Percentiles rank a stretch among this genome's conserved stretches.
phyloP scores from a whole-genome alignment of 164 flowering plant genomes.

The Protea cynaroides region DNA sequence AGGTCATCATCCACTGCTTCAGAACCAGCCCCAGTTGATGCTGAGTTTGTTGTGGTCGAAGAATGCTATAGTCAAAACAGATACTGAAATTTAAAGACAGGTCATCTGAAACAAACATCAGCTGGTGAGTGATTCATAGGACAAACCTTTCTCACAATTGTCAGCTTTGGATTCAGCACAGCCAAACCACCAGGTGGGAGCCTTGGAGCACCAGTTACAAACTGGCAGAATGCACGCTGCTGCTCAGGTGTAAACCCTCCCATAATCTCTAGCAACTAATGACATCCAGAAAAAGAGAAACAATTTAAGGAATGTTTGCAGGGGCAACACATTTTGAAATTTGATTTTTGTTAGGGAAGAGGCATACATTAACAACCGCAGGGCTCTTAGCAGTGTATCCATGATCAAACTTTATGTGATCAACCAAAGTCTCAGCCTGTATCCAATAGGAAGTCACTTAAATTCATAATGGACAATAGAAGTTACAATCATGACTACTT shows the following conservation, averaged over 20 bases:
- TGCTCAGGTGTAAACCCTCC: conserved; percentile 91
- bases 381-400: conserved; percentile 98
- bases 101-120: not conserved
- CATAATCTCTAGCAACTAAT: conserved; percentile 92
- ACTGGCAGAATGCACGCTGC: conserved; percentile 96
- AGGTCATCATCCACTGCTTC: conserved; percentile 92
- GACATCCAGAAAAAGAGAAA: conserved; percentile 13
- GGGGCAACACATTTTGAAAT: not conserved
- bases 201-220: conserved; percentile 98
- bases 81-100: not conserved
- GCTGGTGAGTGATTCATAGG: too few relatives aligned
- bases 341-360: not conserved
- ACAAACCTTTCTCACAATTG: conserved; percentile 93
- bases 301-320: not conserved
- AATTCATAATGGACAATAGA: conserved; percentile 1
- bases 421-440: conserved; percentile 88
- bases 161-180: conserved; percentile 86
- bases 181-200: conserved; percentile 99
- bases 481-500: too few relatives aligned
- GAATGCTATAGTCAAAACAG: conserved; percentile 59
- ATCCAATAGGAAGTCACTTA: conserved; percentile 5
- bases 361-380: conserved; percentile 68
- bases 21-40: conserved; percentile 61
- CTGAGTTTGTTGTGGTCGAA: conserved; percentile 41
- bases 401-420: conserved; percentile 96